Evolutionary conservation across 345 rosid species (phyloP).

Genomic region (Gynandropsis gynandra): DNA sequence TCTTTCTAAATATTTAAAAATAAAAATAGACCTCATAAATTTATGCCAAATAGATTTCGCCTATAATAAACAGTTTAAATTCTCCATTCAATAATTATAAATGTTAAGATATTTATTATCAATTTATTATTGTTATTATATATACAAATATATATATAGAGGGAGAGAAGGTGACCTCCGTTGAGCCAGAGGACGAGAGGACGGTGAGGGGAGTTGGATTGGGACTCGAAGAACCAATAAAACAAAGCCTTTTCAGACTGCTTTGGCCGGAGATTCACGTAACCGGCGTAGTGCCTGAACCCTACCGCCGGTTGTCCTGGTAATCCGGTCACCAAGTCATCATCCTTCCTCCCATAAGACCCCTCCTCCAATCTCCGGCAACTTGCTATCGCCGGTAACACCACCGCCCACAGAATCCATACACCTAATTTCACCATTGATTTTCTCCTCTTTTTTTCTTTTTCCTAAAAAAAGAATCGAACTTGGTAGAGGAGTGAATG

Average conservation of each 20-base stretch:
- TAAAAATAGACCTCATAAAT: too few species aligned
- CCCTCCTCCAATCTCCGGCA: constrained; percentile 19
- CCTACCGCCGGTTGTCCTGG: constrained; percentile 54
- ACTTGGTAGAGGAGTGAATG: too few species aligned
- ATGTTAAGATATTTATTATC: too few species aligned
- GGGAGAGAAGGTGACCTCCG: constrained; percentile 38
- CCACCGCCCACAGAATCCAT: constrained; percentile 20
- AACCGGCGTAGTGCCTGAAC: constrained; percentile 58
- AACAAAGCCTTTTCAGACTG: constrained; percentile 42
- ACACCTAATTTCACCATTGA: constrained; percentile 17
- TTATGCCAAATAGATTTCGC: too few species aligned
- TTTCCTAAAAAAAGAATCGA: neutral
- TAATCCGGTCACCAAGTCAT: constrained; percentile 35
- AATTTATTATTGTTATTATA: neutral
- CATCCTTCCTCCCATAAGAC: constrained; percentile 25
- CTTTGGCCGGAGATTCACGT: constrained; percentile 31
- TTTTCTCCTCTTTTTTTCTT: neutral
- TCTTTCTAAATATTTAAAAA: too few species aligned
- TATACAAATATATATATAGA: neutral
- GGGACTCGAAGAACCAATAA: constrained; percentile 73
- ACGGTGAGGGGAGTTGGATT: constrained; percentile 22
- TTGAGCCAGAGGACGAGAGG: constrained; percentile 79
- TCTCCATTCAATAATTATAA: too few species aligned
- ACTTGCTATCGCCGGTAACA: constrained; percentile 24
- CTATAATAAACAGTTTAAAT: too few species aligned